Base-by-base conservation (phyloP, 2,329 filamentous ascomycete species). In the Colletotrichum chlorophyti region DNA sequence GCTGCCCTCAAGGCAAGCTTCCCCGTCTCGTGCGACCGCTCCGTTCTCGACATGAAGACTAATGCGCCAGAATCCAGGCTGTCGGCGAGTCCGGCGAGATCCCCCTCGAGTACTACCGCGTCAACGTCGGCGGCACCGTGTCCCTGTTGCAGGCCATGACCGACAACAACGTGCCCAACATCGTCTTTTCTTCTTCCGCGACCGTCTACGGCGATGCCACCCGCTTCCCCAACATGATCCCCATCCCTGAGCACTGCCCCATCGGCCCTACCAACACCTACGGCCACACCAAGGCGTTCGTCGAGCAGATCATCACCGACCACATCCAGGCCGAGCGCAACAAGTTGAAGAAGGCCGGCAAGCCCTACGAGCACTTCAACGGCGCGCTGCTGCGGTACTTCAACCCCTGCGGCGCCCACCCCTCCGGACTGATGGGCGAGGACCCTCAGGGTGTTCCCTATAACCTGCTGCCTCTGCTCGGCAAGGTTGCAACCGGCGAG, bases 151-250 rank as follows among this genome's bases (percentile, higher is more conserved):
- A 88, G 64, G 88, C 88, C 70, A 98, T 99, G 93, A 84, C 86
- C 71, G 88, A 88, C 75, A 87, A 97, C 83, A 89, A 94, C 76
- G 93, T 99, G 66, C 86, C 86, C 78, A 98, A 97, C 82, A 95
- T 99, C 69, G 95, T 99, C 77, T 99, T 99, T 81, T 98, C 94
- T 61, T 97, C 93, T 63, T 97, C 93, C 1, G 95, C 95, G 29
- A 99, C 96, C 66, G 95, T 99, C 65, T 99, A 99, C 76, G 95
- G 95, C 72, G 96, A 99, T 76, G 95, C 94, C 51, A 98, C 95
- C 41, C 91, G 93, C 72, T 91, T 97, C 79, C 88, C 90, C 66
- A 90, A 96, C 83, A 99, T 99, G 95, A 99, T 99, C 65, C 95
- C 95, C 64, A 99, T 99, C 70, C 95, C 95, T 48, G 95, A 99